These are phyloP conservation scores for Nissolia schottii DNA, from an alignment of 306 rosid species.

Conservation along the genomic window DNA sequence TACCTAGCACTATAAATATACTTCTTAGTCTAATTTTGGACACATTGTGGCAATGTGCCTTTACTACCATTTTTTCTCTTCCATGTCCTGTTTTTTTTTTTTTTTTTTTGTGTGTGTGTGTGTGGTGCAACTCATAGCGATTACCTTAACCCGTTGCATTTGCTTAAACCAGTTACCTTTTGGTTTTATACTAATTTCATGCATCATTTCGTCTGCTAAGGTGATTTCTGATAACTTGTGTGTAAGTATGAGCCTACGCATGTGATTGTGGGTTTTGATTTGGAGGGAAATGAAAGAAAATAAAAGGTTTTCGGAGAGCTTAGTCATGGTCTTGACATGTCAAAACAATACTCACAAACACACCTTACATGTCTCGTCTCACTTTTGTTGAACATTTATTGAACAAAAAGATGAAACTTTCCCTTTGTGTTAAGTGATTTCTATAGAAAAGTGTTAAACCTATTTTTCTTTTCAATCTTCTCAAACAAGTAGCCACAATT, in stretches of 20 bases:
- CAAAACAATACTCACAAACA: no score
- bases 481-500: not conserved
- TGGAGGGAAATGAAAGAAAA: no score
- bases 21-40: constrained; percentile 20
- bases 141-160: not conserved
- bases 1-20: constrained; percentile 16
- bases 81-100: no score
- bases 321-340: no score
- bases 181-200: constrained; percentile 3
- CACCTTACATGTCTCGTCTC: no score
- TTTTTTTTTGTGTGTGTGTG: not conserved
- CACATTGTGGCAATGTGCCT: not conserved
- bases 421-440: no score
- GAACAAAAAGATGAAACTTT: no score
- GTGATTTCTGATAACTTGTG: not conserved
- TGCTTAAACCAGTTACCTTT: not conserved
- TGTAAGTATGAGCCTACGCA: not conserved
- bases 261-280: no score
- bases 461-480: no score
- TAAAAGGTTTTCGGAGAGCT: no score
- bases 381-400: no score
- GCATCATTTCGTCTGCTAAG: not conserved
- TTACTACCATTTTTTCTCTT: not conserved
- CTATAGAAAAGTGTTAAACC: no score
- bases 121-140: not conserved